Percentiles rank a stretch among this genome's conserved stretches.
Conservation (phyloP, 352 stramenopile species). For the Phytophthora cactorum region DNA sequence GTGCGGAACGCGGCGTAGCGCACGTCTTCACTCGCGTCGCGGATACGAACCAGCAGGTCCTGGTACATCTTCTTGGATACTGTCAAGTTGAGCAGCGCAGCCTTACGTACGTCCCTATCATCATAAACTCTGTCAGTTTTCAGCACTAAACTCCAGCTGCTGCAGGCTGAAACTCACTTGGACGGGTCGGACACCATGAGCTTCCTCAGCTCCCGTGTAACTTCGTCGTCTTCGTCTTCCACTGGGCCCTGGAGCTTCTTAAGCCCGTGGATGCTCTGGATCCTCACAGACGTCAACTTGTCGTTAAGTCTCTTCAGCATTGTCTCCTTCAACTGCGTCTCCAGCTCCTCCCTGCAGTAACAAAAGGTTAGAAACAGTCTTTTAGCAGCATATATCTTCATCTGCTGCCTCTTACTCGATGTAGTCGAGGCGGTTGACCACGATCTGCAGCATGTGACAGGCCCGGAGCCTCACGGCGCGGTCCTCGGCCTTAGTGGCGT, state of each 20-base stretch:
- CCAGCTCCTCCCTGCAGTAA: constrained; percentile 43
- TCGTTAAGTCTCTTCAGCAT: constrained; percentile 66
- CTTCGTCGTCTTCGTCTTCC: constrained; percentile 43
- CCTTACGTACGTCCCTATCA: constrained; percentile 72
- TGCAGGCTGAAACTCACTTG: constrained; percentile 51
- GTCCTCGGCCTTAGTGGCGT: constrained; percentile 67
- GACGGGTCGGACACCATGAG: constrained; percentile 74
- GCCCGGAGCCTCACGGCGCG: constrained; percentile 58
- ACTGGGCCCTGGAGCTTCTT: constrained; percentile 60
- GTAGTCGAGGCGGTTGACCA: constrained; percentile 56
- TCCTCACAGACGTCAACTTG: constrained; percentile 63
- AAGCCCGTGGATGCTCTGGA: constrained; percentile 68
- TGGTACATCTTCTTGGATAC: constrained; percentile 50
- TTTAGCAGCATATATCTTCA: neutral
- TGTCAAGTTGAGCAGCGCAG: constrained; percentile 57
- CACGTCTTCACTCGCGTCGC: constrained; percentile 74
- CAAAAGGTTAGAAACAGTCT: constrained; percentile 1
- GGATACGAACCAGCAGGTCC: constrained; percentile 78
- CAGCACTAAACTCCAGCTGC: neutral
- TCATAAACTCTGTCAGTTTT: neutral
- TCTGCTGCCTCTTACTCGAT: constrained; percentile 49
- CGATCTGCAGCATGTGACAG: constrained; percentile 68
- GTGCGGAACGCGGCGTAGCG: constrained; percentile 64
- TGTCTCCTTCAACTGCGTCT: constrained; percentile 39
- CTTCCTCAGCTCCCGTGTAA: constrained; percentile 54